These are phyloP conservation scores for Solanum appendiculatum DNA, from an alignment of 257 asterid genomes.

Conservation along the genomic window DNA sequence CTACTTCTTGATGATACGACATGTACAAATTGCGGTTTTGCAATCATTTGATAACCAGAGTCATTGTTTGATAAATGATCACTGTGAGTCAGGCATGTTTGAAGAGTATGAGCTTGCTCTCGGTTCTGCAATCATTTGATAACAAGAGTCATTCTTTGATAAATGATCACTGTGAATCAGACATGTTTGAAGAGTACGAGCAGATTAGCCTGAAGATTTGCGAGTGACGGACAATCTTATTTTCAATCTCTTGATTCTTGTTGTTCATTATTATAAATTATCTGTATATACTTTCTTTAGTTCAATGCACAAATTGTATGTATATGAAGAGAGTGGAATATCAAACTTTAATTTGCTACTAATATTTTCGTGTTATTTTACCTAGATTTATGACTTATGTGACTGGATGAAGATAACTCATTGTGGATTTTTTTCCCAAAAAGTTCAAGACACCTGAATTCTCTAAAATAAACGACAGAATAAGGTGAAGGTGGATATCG, in stretches of 20 bases:
- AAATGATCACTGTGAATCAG: neutral
- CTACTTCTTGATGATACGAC: neutral
- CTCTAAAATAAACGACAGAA: neutral
- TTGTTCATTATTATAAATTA: neutral
- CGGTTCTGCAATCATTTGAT: neutral
- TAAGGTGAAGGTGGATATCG: too few species aligned
- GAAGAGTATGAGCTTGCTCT: neutral
- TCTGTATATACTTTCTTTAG: neutral
- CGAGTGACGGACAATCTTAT: neutral
- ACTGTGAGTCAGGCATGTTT: neutral
- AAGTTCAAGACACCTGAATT: neutral
- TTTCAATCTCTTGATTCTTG: neutral
- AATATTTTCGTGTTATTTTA: neutral
- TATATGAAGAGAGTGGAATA: neutral
- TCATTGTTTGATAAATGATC: neutral
- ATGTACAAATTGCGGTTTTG: neutral
- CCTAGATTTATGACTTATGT: neutral
- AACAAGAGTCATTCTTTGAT: neutral
- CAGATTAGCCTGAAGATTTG: neutral
- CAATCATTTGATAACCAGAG: neutral
- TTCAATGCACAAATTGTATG: neutral
- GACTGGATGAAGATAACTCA: neutral
- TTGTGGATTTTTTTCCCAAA: neutral
- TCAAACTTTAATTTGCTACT: neutral
- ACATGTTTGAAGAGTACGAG: neutral